A percentile compares a stretch with the other conserved stretches of the same genome.
Evolutionary conservation across 371 early-diverging fungal genomes (phyloP).

Genomic region (Syncephalastrum monosporum): DNA sequence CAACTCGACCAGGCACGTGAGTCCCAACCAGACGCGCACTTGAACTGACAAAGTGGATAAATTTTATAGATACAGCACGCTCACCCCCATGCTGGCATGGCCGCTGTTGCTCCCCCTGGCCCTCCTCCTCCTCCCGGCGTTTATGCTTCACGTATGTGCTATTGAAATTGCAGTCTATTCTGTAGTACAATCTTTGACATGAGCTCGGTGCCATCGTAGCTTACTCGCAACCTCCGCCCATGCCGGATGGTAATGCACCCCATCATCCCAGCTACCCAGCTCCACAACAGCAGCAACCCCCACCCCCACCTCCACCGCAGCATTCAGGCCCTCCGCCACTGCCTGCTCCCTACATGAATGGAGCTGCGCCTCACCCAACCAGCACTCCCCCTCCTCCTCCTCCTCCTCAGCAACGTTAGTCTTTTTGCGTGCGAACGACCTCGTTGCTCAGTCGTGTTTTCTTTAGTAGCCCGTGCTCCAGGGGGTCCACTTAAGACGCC

Average conservation of each 20-base stretch:
- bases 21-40: neutral
- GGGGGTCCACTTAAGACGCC: conserved; percentile 7
- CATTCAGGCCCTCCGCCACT: conserved; percentile 14
- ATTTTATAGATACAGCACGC: neutral
- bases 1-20: conserved; percentile 40
- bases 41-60: no score
- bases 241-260: no score
- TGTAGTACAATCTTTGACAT: neutral
- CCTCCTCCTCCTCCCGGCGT: no score
- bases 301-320: conserved; percentile 7
- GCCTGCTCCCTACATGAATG: conserved; percentile 39
- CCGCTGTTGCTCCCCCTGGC: no score
- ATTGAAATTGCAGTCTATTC: neutral
- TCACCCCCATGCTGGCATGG: no score
- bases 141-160: neutral
- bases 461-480: conserved; percentile 15
- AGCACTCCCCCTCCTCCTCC: conserved; percentile 32
- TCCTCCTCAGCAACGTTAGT: conserved; percentile 3
- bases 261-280: neutral
- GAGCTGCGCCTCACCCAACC: conserved; percentile 38
- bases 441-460: neutral
- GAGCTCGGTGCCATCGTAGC: no score
- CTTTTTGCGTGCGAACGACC: neutral
- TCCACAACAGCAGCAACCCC: neutral
- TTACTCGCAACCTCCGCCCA: no score